Base-by-base conservation (phyloP, 2,329 filamentous ascomycete genomes). In the Diaporthe sp. region DNA sequence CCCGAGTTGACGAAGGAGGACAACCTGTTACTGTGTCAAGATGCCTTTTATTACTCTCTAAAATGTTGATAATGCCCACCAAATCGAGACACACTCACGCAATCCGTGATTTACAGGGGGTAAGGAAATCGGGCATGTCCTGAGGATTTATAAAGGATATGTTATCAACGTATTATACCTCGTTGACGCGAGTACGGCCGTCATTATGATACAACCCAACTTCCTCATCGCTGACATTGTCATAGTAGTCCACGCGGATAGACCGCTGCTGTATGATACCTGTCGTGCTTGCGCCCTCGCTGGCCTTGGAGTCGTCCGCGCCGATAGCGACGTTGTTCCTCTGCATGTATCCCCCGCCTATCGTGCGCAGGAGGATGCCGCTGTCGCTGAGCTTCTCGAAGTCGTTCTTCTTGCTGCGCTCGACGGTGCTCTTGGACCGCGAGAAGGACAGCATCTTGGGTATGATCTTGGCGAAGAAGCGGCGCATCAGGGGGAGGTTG, bases 401-500 rank as follows among this genome's bases (percentile, higher is more conserved):
- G 25, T 49, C 61, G 19, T 65, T 65, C 42, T 67, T 67, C 17
- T 49, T 34, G 42, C 61, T 67, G 17, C 42, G 28, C 61, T n/a
- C 15, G 25, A 22, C 19, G 2, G 42, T 42, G 22, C 57, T 67
- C 19, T 67, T 49, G 1, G 42, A 67, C 28, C 61, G 57, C 9
- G 57, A 61, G 57, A 61, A 67, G 19, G 61, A 67, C 25, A 67
- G 7, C 42, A 65, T 65, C 19, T 65, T 65, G 25, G 61, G 25
- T 13, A 46, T 65, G 7, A 65, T 46, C 25, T 46, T 49, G 39
- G 61, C 42, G 25, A 65, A 65, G 61, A 65, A 65, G 1, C 61
- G 61, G 25, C 42, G 61, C 61, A 65, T 72, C 19, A 72, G 28
- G 22, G 57, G 51, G 8, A 59, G 25, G 25, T 72, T 72, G 46